Evolutionary conservation across 768 basidiomycete species (phyloP).

Genomic region (Cyclocybe aegerita): DNA sequence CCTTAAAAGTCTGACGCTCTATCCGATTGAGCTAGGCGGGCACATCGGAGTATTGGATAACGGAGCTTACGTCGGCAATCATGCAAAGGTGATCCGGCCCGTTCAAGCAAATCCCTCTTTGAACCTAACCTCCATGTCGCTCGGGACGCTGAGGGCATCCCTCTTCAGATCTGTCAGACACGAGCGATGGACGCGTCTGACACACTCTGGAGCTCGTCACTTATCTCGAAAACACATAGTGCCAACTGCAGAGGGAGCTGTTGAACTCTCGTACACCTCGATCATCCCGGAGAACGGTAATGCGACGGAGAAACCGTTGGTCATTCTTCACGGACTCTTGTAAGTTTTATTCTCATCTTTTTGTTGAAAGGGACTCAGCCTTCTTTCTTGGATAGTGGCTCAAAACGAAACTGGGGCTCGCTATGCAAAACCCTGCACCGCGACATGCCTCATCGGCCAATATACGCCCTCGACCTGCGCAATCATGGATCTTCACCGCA

Average conservation of each 20-base stretch:
- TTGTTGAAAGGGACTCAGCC: background rate
- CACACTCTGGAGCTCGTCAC: background rate
- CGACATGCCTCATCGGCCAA: slow-evolving; percentile 55
- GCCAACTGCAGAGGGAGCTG: slow-evolving; percentile 4
- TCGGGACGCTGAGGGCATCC: too few relatives aligned
- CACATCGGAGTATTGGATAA: slow-evolving; percentile 18
- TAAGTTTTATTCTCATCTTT: slow-evolving; percentile 26
- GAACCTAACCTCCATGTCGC: too few relatives aligned
- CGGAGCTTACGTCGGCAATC: too few relatives aligned
- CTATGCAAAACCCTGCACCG: slow-evolving; percentile 74
- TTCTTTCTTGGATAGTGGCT: slow-evolving; percentile 52
- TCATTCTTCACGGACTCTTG: slow-evolving; percentile 69
- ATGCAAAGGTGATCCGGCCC: too few relatives aligned
- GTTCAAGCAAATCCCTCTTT: too few relatives aligned
- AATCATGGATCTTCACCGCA: slow-evolving; percentile 89
- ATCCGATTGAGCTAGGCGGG: slow-evolving; percentile 71
- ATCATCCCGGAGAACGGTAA: slow-evolving; percentile 24
- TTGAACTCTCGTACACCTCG: slow-evolving; percentile 21
- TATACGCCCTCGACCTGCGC: slow-evolving; percentile 83
- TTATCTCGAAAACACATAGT: slow-evolving; percentile 8
- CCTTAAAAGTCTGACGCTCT: slow-evolving; percentile 59
- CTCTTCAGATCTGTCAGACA: too few relatives aligned
- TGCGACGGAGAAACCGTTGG: slow-evolving; percentile 39
- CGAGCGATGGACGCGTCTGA: background rate
- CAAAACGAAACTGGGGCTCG: slow-evolving; percentile 87